A percentile compares a stretch with the other conserved stretches of the same genome.
Conservation (phyloP, 306 rosid species). For the Gleditsia sinensis region DNA sequence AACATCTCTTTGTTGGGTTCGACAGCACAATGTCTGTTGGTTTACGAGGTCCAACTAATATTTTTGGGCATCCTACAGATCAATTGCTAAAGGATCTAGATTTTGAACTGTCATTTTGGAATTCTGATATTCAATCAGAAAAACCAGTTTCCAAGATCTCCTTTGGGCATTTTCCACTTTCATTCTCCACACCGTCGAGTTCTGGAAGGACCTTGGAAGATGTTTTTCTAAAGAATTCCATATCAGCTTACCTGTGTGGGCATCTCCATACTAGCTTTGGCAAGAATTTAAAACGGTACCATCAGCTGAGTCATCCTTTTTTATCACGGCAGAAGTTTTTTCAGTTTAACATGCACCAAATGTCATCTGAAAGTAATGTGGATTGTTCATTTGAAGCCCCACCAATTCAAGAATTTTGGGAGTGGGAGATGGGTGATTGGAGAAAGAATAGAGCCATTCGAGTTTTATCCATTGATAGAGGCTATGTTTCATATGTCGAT, state of each 20-base stretch:
- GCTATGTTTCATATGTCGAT: conserved; percentile 75
- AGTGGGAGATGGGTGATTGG: conserved; percentile 99
- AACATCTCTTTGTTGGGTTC: conserved; percentile 87
- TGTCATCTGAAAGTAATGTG: conserved; percentile 41
- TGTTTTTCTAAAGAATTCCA: conserved; percentile 75
- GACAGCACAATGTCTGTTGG: conserved; percentile 80
- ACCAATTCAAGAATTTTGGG: conserved; percentile 77
- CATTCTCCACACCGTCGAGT: conserved; percentile 68
- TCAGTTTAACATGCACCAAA: conserved; percentile 64
- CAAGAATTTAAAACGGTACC: conserved; percentile 82
- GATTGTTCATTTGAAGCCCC: conserved; percentile 65
- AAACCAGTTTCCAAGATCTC: conserved; percentile 73
- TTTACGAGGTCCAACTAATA: conserved; percentile 92
- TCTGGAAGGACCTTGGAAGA: conserved; percentile 82
- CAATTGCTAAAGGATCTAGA: conserved; percentile 69
- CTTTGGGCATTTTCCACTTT: conserved; percentile 94
- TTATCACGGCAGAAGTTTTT: conserved; percentile 52
- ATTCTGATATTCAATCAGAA: conserved; percentile 52
- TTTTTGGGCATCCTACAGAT: conserved; percentile 93
- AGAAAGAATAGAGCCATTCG: conserved; percentile 81
- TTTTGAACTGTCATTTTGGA: conserved; percentile 79
- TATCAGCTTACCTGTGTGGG: conserved; percentile 90
- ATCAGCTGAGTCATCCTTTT: conserved; percentile 52
- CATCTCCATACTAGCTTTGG: conserved; percentile 90
- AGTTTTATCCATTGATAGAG: conserved; percentile 83